Conservation (phyloP, 164 flowering plant species). For the Sedum album region DNA sequence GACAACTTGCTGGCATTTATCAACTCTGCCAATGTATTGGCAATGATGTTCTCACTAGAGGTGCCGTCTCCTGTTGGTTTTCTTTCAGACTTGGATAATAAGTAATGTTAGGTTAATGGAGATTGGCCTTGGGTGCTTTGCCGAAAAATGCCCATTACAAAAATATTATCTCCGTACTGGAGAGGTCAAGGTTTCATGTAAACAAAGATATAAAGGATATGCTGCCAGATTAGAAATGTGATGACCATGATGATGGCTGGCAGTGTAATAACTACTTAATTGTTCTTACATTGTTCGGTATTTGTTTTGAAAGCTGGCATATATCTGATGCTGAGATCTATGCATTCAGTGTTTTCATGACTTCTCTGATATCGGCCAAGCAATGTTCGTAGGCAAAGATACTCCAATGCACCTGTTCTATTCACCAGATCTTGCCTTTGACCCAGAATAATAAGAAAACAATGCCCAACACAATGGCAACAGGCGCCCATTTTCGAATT, state of each 20-base stretch:
- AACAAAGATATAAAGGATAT: not conserved
- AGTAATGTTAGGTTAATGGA: too few species aligned
- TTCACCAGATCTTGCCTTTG: slow-evolving; percentile 50
- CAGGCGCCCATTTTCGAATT: slow-evolving; percentile 82
- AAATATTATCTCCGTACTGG: too few species aligned
- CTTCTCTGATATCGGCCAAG: not conserved
- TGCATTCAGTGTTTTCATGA: not conserved
- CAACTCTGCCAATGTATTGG: too few species aligned
- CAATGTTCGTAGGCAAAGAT: not conserved
- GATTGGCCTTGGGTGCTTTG: too few species aligned
- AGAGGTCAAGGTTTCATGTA: too few species aligned
- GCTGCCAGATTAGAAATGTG: too few species aligned
- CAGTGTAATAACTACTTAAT: not conserved
- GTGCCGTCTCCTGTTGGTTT: too few species aligned
- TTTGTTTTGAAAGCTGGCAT: not conserved
- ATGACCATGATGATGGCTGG: not conserved
- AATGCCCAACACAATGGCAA: slow-evolving; percentile 69
- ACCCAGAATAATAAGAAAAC: slow-evolving; percentile 67
- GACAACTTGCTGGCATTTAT: too few species aligned
- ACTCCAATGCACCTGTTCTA: not conserved
- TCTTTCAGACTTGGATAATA: too few species aligned
- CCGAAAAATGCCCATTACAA: too few species aligned
- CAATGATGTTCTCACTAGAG: too few species aligned
- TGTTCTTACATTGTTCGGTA: not conserved
- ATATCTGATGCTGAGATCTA: not conserved